phyloP scores from a whole-genome alignment of 1,284 basidiomycete genomes.

The Anthracocystis setariae region DNA sequence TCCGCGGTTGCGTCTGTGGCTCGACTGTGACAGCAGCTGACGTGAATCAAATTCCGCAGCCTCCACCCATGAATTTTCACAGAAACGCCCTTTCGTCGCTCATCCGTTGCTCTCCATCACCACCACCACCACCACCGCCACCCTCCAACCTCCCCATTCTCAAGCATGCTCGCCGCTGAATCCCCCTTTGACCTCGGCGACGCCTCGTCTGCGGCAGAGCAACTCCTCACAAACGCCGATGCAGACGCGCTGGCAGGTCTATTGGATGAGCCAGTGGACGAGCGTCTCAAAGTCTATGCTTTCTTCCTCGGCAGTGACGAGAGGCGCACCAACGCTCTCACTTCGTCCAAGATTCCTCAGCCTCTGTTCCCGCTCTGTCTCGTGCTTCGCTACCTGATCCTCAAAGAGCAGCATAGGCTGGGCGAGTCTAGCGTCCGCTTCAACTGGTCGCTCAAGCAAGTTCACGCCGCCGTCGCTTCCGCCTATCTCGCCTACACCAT shows the following conservation, averaged over 20 bases:
- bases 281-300: conserved; percentile 30
- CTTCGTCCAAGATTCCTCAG: conserved; percentile 14
- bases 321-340: conserved; percentile 16
- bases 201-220: not conserved
- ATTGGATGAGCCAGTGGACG: conserved; percentile 30
- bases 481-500: conserved; percentile 18
- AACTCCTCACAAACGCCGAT: conserved; percentile 26
- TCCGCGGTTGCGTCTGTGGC: not conserved
- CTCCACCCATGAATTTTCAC: not conserved
- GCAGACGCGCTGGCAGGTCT: conserved; percentile 15
- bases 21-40: too few species aligned
- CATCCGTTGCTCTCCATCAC: not conserved
- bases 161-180: conserved; percentile 24
- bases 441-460: conserved; percentile 48
- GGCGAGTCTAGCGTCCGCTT: conserved; percentile 42
- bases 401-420: conserved; percentile 30
- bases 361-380: conserved; percentile 37
- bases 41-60: not conserved
- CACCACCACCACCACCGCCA: not conserved
- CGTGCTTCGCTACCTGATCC: conserved; percentile 42
- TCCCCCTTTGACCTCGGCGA: conserved; percentile 17
- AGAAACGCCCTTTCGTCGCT: not conserved
- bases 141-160: too few species aligned
- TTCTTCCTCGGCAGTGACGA: conserved; percentile 37
- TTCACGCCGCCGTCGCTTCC: conserved; percentile 32